These are phyloP conservation scores for Neurospora sp. DNA, from an alignment of 495 filamentous ascomycete genomes.

Conservation along the genomic window DNA sequence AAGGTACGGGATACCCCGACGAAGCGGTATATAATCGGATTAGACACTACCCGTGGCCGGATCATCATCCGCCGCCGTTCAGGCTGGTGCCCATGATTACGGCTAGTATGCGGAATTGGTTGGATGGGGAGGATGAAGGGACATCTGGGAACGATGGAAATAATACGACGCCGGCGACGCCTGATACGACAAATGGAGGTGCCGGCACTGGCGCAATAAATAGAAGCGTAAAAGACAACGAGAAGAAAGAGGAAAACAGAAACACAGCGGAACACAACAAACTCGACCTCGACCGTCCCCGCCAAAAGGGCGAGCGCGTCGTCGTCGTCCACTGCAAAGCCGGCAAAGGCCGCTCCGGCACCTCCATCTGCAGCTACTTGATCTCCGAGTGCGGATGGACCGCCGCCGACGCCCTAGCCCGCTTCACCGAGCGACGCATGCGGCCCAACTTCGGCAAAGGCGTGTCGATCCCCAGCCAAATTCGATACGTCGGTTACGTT, in stretches of 20 bases:
- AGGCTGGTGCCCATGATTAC: slow-evolving; percentile 77
- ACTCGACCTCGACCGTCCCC: not conserved
- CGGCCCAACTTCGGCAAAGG: slow-evolving; percentile 75
- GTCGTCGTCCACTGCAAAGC: slow-evolving; percentile 96
- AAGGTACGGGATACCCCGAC: slow-evolving; percentile 92
- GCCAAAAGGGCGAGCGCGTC: slow-evolving; percentile 43
- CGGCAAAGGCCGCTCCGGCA: slow-evolving; percentile 91
- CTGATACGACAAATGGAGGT: not conserved
- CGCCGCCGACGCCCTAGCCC: slow-evolving; percentile 60
- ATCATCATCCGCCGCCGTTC: slow-evolving; percentile 96
- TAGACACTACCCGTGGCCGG: slow-evolving; percentile 88
- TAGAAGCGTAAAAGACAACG: not conserved
- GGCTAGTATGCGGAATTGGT: slow-evolving; percentile 82
- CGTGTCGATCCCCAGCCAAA: slow-evolving; percentile 86
- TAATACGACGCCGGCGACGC: not conserved
- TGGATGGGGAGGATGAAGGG: slow-evolving; percentile 28
- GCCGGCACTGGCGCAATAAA: not conserved
- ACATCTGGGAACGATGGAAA: not conserved
- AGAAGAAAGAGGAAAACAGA: slow-evolving; percentile 5
- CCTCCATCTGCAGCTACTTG: slow-evolving; percentile 73
- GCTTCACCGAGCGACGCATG: slow-evolving; percentile 87
- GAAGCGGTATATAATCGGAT: slow-evolving; percentile 74
- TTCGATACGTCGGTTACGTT: slow-evolving; percentile 83
- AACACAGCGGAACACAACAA: not conserved
- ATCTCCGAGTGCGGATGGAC: slow-evolving; percentile 87